Evolutionary conservation across 345 rosid genomes (phyloP).

Genomic region (Brassica carinata): DNA sequence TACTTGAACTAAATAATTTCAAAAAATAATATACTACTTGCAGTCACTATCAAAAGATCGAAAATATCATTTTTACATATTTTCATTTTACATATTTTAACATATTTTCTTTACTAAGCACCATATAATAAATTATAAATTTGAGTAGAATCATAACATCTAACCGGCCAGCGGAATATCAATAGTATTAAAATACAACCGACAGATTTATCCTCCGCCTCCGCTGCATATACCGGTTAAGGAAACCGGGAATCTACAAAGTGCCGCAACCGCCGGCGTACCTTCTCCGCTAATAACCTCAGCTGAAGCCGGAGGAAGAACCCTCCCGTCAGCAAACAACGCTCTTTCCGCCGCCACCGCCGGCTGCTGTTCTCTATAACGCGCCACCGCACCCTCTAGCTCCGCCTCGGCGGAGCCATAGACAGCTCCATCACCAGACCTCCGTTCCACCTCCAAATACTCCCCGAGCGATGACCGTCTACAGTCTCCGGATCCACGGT

Average conservation of each 20-base stretch:
- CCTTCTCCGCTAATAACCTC: slow-evolving; percentile 33
- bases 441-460: slow-evolving; percentile 85
- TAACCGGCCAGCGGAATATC: no score
- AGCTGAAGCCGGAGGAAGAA: slow-evolving; percentile 66
- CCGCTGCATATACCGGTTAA: slow-evolving; percentile 79
- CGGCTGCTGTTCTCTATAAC: slow-evolving; percentile 34
- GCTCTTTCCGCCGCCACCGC: slow-evolving; percentile 47
- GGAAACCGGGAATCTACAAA: slow-evolving; percentile 74
- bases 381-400: slow-evolving; percentile 53
- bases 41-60: no score
- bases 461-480: slow-evolving; percentile 84
- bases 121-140: no score
- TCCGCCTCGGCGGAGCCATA: slow-evolving; percentile 57
- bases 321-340: slow-evolving; percentile 80
- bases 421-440: slow-evolving; percentile 68
- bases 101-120: no score
- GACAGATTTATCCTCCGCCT: slow-evolving; percentile 42
- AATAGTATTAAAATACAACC: background rate
- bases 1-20: no score
- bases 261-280: slow-evolving; percentile 46
- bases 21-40: no score
- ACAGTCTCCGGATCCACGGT: slow-evolving; percentile 34
- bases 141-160: no score
- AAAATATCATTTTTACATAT: no score
- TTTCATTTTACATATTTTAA: no score